Base-by-base conservation (phyloP, 2,329 filamentous ascomycete genomes). In the Claviceps humidiphila region DNA sequence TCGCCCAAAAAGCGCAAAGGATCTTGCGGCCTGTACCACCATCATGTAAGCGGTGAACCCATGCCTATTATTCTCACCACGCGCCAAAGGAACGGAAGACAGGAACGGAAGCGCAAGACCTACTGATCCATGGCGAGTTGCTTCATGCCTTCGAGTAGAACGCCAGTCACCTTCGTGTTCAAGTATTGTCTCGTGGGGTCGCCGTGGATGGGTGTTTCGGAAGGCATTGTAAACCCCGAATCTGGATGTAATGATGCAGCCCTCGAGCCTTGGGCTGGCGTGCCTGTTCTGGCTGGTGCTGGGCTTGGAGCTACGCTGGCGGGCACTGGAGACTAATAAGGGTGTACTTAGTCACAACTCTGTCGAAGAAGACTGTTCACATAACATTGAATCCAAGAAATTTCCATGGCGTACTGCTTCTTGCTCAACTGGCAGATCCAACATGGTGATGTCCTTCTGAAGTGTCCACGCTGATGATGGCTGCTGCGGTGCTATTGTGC, bases 101-200 rank as follows among this genome's bases (percentile, higher is more conserved):
- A 26, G 13, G 11, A n/a, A 46, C 11, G 13, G 16, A 2, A 46
- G 13, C 26, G 43, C 49, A 80, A 79, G 53, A 75, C 83, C 62
- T 68, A 88, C 85, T 84, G 79, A 43, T 88, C 82, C 58, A 78
- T 81, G 4, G 82, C 83, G 55, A 89, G 64, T 51, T 76, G 67
- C 69, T 88, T 89, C 82, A 89, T 85, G 24, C 84, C 85, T 60
- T 89, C 84, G 41, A 89, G 68, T 53, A 89, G 61, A 26, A 78
- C 75, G 1, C 78, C 78, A 0, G 84, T 85, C 42, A 89, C 77
- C 59, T 82, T 86, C 48, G 76, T 74, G 61, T 89, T 89, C 58
- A 89, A 67, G 64, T 88, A 89, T 60, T 80, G 76, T 45, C 85
- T 77, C 5, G 81, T 80, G 1, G 82, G 80, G 22, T 84, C 85